These are phyloP conservation scores for Lizonia empirigonia DNA, from an alignment of 2,329 filamentous ascomycete genomes.

Conservation along the genomic window DNA sequence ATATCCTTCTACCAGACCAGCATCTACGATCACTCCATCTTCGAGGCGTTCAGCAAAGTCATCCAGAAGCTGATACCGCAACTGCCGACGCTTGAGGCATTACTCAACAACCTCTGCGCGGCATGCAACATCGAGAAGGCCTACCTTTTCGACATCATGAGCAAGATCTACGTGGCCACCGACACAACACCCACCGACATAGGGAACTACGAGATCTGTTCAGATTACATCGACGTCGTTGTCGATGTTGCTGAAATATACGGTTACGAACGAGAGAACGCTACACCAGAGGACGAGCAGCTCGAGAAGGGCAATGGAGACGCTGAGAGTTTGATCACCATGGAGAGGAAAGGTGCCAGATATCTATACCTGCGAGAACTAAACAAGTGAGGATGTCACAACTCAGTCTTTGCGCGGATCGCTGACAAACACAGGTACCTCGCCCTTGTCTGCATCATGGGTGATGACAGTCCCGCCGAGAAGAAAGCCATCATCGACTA, in stretches of 20 bases:
- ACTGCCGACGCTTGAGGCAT: constrained; percentile 86
- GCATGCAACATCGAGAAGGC: constrained; percentile 97
- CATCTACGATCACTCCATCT: constrained; percentile 98
- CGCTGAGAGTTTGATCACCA: constrained; percentile 66
- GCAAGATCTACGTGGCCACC: constrained; percentile 98
- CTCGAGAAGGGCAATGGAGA: constrained; percentile 56
- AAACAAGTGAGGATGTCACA: constrained; percentile 61
- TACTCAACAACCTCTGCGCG: constrained; percentile 91
- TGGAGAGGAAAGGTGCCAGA: constrained; percentile 63
- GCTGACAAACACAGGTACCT: constrained; percentile 63
- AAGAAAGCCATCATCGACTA: constrained; percentile 85
- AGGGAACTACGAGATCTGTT: constrained; percentile 96
- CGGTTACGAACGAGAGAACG: constrained; percentile 65
- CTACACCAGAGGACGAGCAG: constrained; percentile 28
- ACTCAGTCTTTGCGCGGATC: not conserved
- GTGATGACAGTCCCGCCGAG: constrained; percentile 78
- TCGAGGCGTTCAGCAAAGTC: constrained; percentile 97
- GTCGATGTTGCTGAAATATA: constrained; percentile 97
- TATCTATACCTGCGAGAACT: constrained; percentile 70
- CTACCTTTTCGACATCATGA: constrained; percentile 95
- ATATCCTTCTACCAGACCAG: constrained; percentile 95
- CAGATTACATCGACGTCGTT: constrained; percentile 97
- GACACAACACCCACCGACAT: constrained; percentile 93
- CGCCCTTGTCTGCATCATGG: constrained; percentile 84
- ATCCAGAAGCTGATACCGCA: constrained; percentile 97